Conservation (phyloP, 495 filamentous ascomycete genomes). For the Penicillium crystallinum region DNA sequence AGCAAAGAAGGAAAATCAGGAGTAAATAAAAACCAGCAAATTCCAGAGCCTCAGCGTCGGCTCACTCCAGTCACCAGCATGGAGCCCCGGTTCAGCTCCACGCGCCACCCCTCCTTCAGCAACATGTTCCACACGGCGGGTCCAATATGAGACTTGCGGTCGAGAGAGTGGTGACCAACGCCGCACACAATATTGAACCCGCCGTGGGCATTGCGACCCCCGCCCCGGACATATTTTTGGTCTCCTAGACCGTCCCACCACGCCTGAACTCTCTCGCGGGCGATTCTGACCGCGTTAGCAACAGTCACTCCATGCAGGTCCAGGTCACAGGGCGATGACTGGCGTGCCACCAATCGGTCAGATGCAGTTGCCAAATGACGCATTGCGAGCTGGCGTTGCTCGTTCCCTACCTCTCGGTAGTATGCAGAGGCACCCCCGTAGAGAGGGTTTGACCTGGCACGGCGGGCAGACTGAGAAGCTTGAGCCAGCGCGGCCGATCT, state of each 20-base stretch:
- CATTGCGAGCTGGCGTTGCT: slow-evolving; percentile 43
- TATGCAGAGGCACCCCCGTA: slow-evolving; percentile 64
- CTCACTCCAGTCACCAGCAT: slow-evolving; percentile 57
- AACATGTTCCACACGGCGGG: slow-evolving; percentile 78
- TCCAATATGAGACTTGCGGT: slow-evolving; percentile 67
- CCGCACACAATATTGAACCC: slow-evolving; percentile 77
- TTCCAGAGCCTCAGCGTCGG: slow-evolving; percentile 12
- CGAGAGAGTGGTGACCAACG: slow-evolving; percentile 69
- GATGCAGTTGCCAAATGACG: slow-evolving; percentile 46
- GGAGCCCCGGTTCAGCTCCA: slow-evolving; percentile 62
- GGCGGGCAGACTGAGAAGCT: slow-evolving; percentile 57
- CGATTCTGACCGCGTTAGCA: slow-evolving; percentile 70
- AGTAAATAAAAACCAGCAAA: too few species aligned
- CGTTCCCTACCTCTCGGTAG: slow-evolving; percentile 56
- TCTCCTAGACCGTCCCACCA: slow-evolving; percentile 82
- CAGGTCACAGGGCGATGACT: slow-evolving; percentile 52
- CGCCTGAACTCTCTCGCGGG: slow-evolving; percentile 53
- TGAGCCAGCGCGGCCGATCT: slow-evolving; percentile 50
- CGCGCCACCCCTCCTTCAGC: slow-evolving; percentile 73
- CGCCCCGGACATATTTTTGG: slow-evolving; percentile 42
- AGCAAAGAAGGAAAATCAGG: neutral
- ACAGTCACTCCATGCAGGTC: slow-evolving; percentile 87
- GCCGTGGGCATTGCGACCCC: slow-evolving; percentile 35
- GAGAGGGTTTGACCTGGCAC: slow-evolving; percentile 57
- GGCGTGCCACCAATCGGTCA: slow-evolving; percentile 54